Evolutionary conservation across 2,329 filamentous ascomycete species (phyloP).

Genomic region (Albophoma yamanashiensis): DNA sequence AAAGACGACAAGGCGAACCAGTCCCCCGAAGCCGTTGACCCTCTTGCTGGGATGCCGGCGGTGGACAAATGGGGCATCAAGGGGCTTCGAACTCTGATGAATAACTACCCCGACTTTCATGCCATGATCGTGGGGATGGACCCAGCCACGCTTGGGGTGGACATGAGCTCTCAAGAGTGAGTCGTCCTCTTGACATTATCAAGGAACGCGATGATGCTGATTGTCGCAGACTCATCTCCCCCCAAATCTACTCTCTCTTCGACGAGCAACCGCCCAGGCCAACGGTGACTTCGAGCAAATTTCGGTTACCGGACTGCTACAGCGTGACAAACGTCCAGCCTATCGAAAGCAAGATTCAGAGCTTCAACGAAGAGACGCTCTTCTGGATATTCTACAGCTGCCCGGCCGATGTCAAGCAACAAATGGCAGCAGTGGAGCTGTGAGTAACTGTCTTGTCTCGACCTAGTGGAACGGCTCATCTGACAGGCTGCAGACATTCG

Average conservation of each 20-base stretch:
- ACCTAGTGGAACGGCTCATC: neutral
- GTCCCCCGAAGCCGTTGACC: slow-evolving; percentile 38
- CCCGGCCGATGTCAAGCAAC: slow-evolving; percentile 51
- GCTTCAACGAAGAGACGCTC: slow-evolving; percentile 58
- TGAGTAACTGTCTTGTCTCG: slow-evolving; percentile 21
- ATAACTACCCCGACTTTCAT: slow-evolving; percentile 52
- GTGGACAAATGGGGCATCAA: slow-evolving; percentile 56
- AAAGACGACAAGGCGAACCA: slow-evolving; percentile 32
- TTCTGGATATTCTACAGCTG: slow-evolving; percentile 63
- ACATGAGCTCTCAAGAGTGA: slow-evolving; percentile 47
- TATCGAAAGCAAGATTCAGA: slow-evolving; percentile 53
- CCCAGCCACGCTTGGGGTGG: slow-evolving; percentile 44
- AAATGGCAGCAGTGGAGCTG: slow-evolving; percentile 53
- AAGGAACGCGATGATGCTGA: slow-evolving; percentile 6
- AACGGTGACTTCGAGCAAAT: slow-evolving; percentile 37
- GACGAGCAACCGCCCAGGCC: slow-evolving; percentile 49
- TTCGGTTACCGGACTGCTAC: slow-evolving; percentile 54
- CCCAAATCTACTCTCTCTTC: slow-evolving; percentile 50
- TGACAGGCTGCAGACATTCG: slow-evolving; percentile 34
- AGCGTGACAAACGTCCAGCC: slow-evolving; percentile 55
- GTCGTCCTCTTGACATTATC: slow-evolving; percentile 13
- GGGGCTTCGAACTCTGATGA: slow-evolving; percentile 52
- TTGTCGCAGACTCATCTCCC: slow-evolving; percentile 38
- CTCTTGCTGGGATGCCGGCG: slow-evolving; percentile 49
- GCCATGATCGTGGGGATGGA: slow-evolving; percentile 51